Percentiles rank a stretch among this genome's conserved stretches.
Conservation (phyloP, 768 basidiomycete genomes). For the Coprinellus aureogranulatus region DNA sequence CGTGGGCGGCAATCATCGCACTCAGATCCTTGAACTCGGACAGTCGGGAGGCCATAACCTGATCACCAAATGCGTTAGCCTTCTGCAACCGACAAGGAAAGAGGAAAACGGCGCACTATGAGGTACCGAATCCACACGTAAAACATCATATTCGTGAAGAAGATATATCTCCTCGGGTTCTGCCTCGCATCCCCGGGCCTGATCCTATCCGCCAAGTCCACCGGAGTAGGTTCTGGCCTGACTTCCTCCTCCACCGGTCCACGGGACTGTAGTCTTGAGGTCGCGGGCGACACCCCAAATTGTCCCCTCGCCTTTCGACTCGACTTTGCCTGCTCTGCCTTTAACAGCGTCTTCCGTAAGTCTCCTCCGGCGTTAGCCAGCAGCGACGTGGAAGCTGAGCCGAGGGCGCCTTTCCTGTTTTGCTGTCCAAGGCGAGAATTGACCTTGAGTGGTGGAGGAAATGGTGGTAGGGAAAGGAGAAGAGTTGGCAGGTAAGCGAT, state of each 20-base stretch:
- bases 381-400: slow-evolving; percentile 13
- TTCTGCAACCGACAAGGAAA: slow-evolving; percentile 1
- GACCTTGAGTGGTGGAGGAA: background rate
- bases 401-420: slow-evolving; percentile 16
- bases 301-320: slow-evolving; percentile 56
- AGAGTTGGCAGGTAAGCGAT: no score
- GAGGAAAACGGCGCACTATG: slow-evolving; percentile 56
- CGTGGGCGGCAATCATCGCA: slow-evolving; percentile 39
- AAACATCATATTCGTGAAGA: slow-evolving; percentile 88
- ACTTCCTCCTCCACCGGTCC: slow-evolving; percentile 45
- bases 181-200: slow-evolving; percentile 17
- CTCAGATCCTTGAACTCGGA: slow-evolving; percentile 75
- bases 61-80: background rate
- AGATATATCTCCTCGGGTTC: slow-evolving; percentile 47
- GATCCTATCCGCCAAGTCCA: slow-evolving; percentile 17
- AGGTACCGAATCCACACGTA: slow-evolving; percentile 83
- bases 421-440: slow-evolving; percentile 5
- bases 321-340: slow-evolving; percentile 80
- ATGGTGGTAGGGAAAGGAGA: no score
- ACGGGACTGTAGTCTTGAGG: slow-evolving; percentile 65
- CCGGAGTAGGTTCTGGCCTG: slow-evolving; percentile 23
- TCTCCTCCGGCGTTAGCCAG: slow-evolving; percentile 47
- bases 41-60: slow-evolving; percentile 84
- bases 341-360: slow-evolving; percentile 74
- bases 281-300: slow-evolving; percentile 46